phyloP scores from a whole-genome alignment of 2,329 filamentous ascomycete genomes.

The Ascochyta rabiei region DNA sequence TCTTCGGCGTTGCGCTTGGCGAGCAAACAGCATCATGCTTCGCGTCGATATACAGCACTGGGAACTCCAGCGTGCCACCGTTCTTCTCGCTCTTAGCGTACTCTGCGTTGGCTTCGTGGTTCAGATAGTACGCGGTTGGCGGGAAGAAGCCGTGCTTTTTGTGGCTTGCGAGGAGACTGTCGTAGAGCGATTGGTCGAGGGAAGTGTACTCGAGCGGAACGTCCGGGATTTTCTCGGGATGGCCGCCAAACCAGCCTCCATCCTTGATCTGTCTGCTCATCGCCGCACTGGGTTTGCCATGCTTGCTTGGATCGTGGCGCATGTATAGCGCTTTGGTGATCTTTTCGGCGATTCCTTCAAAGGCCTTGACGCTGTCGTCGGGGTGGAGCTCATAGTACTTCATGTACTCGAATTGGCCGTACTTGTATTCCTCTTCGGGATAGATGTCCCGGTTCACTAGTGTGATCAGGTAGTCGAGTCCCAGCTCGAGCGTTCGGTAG shows the following conservation, averaged over 20 bases:
- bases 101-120: slow-evolving; percentile 51
- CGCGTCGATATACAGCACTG: slow-evolving; percentile 49
- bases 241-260: slow-evolving; percentile 44
- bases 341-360: slow-evolving; percentile 30
- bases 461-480: slow-evolving; percentile 45
- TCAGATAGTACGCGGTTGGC: slow-evolving; percentile 51
- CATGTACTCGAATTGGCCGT: slow-evolving; percentile 47
- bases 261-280: slow-evolving; percentile 24
- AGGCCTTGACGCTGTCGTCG: slow-evolving; percentile 22
- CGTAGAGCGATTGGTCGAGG: slow-evolving; percentile 38
- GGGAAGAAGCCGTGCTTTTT: slow-evolving; percentile 50
- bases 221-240: slow-evolving; percentile 33
- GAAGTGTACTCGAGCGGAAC: slow-evolving; percentile 37
- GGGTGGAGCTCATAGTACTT: slow-evolving; percentile 38
- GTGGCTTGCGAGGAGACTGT: slow-evolving; percentile 43
- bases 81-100: slow-evolving; percentile 51
- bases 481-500: slow-evolving; percentile 51
- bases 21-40: slow-evolving; percentile 49
- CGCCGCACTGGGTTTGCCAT: slow-evolving; percentile 31
- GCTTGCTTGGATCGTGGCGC: slow-evolving; percentile 26
- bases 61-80: slow-evolving; percentile 41
- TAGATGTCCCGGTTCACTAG: slow-evolving; percentile 54
- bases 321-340: slow-evolving; percentile 33
- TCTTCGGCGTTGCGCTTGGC: slow-evolving; percentile 33
- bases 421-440: slow-evolving; percentile 51